Evolutionary conservation across 2,329 filamentous ascomycete species (phyloP), one percentile per base, ranked within the genome.

Genomic region (Fusarium subglutinans): DNA sequence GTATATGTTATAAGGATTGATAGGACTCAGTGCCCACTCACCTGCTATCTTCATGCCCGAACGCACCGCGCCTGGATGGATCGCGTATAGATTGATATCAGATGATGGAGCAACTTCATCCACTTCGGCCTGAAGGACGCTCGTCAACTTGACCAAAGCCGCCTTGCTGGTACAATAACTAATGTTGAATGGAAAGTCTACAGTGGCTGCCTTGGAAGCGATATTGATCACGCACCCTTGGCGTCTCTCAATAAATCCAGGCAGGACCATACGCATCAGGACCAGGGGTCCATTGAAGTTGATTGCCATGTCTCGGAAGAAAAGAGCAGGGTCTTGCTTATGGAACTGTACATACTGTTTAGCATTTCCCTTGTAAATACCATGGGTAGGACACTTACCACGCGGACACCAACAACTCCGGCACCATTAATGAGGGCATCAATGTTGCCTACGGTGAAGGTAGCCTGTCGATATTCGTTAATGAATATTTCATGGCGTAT

Each of bases 1-100:
- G 47, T 8, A 33, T 18, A 5, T 33, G 4, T 6, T 10, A 2
- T 0, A 17, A 7, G 2, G 0, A 7, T 3, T n/a, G 11, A 13
- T 13, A 9, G 22, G 5, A 24, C 1, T 1, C 2, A 2, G 8
- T 33, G 11, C 14, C 5, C 4, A 51, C 30, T 51, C 4, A 35
- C 48, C 48, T 35, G 48, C 22, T 8, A 22, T 24, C 11, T 24
- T 35, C 12, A 51, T 14, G 6, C 30, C 30, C 2, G 48, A 35
- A 20, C 30, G 48, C 4, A 51, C 17, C 2, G 30, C 48, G 6
- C 30, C 48, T 5, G 48, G 30, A 24, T 35, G 48, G 48, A 51
- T 20, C 3, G 8, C 22, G 8, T 51, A 51, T 2, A 51, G n/a
- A 10, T 24, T 13, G 3, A 51, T 51, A 1, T 51, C 22, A 2